phyloP scores from a whole-genome alignment of 345 rosid genomes.

The Sonneratia caseolaris region DNA sequence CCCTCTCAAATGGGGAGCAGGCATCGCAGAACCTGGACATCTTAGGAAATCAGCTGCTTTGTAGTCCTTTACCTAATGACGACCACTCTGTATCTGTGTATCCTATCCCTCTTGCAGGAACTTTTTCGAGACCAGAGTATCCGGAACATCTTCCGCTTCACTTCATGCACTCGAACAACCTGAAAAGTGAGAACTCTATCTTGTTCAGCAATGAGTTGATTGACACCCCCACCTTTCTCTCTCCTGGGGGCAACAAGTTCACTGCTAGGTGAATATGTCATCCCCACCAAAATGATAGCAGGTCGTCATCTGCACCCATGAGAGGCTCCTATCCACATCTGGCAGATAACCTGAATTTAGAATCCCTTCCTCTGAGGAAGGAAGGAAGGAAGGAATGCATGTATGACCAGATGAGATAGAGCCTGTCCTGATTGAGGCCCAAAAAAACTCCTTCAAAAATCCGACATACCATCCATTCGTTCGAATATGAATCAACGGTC shows the following conservation, averaged over 20 bases:
- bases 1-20: conserved; percentile 52
- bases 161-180: conserved; percentile 66
- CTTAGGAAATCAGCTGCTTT: conserved; percentile 83
- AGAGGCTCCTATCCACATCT: not conserved
- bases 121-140: conserved; percentile 59
- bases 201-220: conserved; percentile 4
- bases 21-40: conserved; percentile 78
- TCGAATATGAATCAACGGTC: no score
- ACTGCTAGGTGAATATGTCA: not conserved
- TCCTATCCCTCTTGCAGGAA: conserved; percentile 55
- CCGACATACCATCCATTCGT: no score
- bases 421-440: no score
- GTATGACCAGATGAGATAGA: no score
- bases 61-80: no score
- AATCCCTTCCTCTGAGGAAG: not conserved
- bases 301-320: not conserved
- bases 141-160: conserved; percentile 92
- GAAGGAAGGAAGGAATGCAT: no score
- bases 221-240: not conserved
- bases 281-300: not conserved
- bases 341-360: not conserved
- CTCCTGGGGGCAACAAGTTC: not conserved
- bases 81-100: no score
- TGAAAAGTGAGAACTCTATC: conserved; percentile 15
- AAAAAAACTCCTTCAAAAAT: no score